Conservation (phyloP, 495 filamentous ascomycete genomes). For the Glutinoglossum americanum region DNA sequence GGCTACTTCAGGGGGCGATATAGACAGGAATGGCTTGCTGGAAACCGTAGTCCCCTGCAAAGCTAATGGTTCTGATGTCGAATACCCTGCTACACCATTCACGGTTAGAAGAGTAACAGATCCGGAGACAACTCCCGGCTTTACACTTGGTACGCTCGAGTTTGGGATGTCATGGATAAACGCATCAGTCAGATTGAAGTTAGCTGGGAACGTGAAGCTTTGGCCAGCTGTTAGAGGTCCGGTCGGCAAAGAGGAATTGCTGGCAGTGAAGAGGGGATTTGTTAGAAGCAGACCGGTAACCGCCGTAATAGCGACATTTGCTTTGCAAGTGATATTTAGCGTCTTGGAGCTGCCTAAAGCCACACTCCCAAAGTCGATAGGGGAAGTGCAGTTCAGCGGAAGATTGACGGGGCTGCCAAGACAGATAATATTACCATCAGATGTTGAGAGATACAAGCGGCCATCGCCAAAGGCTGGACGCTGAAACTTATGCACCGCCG, state of each 20-base stretch:
- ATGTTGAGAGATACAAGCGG: constrained; percentile 20
- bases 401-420: constrained; percentile 22
- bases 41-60: constrained; percentile 16
- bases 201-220: constrained; percentile 18
- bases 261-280: constrained; percentile 13
- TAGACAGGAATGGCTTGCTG: constrained; percentile 11
- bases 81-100: constrained; percentile 16
- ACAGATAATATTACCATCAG: constrained; percentile 18
- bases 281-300: constrained; percentile 14
- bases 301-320: constrained; percentile 15
- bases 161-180: constrained; percentile 15
- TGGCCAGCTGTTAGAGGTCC: constrained; percentile 13
- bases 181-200: constrained; percentile 17
- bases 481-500: constrained; percentile 22
- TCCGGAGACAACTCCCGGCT: constrained; percentile 15
- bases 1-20: constrained; percentile 15
- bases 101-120: constrained; percentile 12
- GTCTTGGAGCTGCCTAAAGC: constrained; percentile 15
- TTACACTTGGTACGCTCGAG: constrained; percentile 9
- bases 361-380: constrained; percentile 23
- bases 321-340: constrained; percentile 17
- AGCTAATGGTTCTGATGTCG: constrained; percentile 13
- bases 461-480: constrained; percentile 27
- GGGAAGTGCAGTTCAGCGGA: constrained; percentile 19
- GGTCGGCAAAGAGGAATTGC: constrained; percentile 15